Base-by-base conservation (phyloP, 1,284 basidiomycete species). In the Ganoderma resinaceum region DNA sequence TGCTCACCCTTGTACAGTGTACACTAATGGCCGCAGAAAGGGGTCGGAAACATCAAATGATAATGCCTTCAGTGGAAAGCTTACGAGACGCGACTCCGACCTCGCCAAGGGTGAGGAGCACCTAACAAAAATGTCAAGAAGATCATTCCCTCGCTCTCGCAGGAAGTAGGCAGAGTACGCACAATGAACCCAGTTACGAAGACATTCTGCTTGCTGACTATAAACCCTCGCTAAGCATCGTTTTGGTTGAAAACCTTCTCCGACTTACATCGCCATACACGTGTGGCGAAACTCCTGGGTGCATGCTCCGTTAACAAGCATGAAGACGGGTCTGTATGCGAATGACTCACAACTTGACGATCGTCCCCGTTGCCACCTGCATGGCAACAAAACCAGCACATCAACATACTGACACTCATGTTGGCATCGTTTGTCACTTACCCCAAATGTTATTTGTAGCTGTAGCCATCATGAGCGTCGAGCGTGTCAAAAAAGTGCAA, bases 231-330 rank as follows among this genome's bases (percentile, higher is more conserved):
- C 26, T 33, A 23, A 40, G 5, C 1, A 53, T 37, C 2, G 18
- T 20, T 16, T 23, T 35, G n/a, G 2, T 8, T 9, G 37, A 63
- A 20, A 33, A 3, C 23, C 6, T 0, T 3, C 20, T 58, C 55
- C 9, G 3, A 49, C 89, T 78, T 76, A 92, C 90, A 92, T 79
- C 90, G 80, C 89, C 89, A 92, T 61, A 92, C 89, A 42, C 91
- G 85, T 73, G 90, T 78, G 0, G 83, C 85, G 69, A 91, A 92
- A 68, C 86, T 86, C 35, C 90, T 91, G 57, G 0, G 49, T 23
- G 37, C 7, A 62, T 58, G 31, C 53, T 16, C 65, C 66, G n/a
- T 67, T 53, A 40, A 16, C 8, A 23, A 52, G 35, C 49, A 26
- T n/a, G 38, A 59, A 12, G 31, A 33, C 7, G 14, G 18, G 26